Percentiles rank a stretch among this genome's conserved stretches.
Evolutionary conservation across 164 flowering plant genomes (phyloP).

Genomic region (Annona cherimola): DNA sequence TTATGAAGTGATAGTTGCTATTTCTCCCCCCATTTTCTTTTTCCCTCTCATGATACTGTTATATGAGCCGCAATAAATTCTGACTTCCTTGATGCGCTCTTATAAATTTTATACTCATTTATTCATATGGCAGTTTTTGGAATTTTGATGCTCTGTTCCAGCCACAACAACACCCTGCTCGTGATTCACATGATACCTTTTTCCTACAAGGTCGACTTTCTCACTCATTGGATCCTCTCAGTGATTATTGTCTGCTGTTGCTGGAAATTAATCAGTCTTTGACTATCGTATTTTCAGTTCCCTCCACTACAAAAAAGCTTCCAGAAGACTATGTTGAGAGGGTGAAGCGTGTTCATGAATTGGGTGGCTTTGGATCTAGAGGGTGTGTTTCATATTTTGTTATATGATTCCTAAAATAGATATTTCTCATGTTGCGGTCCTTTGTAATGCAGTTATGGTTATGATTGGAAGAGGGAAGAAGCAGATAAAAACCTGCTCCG

Average conservation of each 20-base stretch:
- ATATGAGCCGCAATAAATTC: neutral
- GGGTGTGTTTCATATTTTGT: conserved; percentile 46
- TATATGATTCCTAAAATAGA: neutral
- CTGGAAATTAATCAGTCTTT: conserved; percentile 11
- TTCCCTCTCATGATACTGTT: neutral
- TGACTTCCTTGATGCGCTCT: neutral
- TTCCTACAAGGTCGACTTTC: conserved; percentile 55
- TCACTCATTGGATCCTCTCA: neutral
- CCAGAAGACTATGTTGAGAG: conserved; percentile 94
- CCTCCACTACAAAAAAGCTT: conserved; percentile 64
- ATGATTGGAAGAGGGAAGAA: conserved; percentile 93
- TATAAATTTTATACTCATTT: conserved; percentile 1
- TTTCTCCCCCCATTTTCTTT: too few species aligned
- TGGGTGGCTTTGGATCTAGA: conserved; percentile 87
- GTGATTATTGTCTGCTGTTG: neutral
- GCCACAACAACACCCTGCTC: conserved; percentile 99
- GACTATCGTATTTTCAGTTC: conserved; percentile 34
- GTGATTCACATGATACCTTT: conserved; percentile 98
- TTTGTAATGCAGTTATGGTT: conserved; percentile 53
- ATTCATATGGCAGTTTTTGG: conserved; percentile 78
- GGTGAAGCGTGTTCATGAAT: conserved; percentile 78
- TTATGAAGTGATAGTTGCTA: neutral
- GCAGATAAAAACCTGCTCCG: conserved; percentile 88
- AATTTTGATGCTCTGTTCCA: conserved; percentile 95
- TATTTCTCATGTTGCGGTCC: conserved; percentile 1